These are phyloP conservation scores for Xylariaceae sp. DNA, from an alignment of 2,329 filamentous ascomycete species.

Conservation along the genomic window DNA sequence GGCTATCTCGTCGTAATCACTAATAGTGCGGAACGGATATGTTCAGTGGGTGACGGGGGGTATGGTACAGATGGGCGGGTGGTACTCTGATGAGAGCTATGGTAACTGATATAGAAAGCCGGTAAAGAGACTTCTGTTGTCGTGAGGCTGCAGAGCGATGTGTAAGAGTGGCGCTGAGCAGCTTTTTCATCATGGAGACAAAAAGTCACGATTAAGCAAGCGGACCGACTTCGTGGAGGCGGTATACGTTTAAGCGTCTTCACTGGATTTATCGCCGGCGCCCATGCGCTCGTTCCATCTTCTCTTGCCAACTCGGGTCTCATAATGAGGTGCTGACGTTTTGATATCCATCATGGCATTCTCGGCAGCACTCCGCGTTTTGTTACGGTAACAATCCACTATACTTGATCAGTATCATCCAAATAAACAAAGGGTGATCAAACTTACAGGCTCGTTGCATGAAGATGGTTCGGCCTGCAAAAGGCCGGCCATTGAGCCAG, in stretches of 20 bases:
- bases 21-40: too few species aligned
- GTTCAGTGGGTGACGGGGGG: too few species aligned
- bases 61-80: too few species aligned
- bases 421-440: neutral
- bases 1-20: too few species aligned
- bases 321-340: slow-evolving; percentile 81
- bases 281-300: slow-evolving; percentile 69
- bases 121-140: too few species aligned
- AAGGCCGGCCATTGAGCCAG: slow-evolving; percentile 93
- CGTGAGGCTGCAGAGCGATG: too few species aligned
- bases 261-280: slow-evolving; percentile 44
- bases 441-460: slow-evolving; percentile 88
- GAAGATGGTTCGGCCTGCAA: slow-evolving; percentile 85
- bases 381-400: slow-evolving; percentile 93
- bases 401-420: slow-evolving; percentile 29
- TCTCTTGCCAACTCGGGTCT: slow-evolving; percentile 86
- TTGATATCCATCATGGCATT: slow-evolving; percentile 77
- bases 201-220: too few species aligned
- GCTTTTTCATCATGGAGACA: too few species aligned
- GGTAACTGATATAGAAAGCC: too few species aligned
- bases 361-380: slow-evolving; percentile 61
- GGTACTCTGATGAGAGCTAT: too few species aligned
- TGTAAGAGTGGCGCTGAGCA: too few species aligned
- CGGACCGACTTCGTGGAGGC: too few species aligned
- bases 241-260: slow-evolving; percentile 38